These are phyloP conservation scores for Tanacetum coccineum DNA, from an alignment of 129 eudicot genomes.

Conservation along the genomic window DNA sequence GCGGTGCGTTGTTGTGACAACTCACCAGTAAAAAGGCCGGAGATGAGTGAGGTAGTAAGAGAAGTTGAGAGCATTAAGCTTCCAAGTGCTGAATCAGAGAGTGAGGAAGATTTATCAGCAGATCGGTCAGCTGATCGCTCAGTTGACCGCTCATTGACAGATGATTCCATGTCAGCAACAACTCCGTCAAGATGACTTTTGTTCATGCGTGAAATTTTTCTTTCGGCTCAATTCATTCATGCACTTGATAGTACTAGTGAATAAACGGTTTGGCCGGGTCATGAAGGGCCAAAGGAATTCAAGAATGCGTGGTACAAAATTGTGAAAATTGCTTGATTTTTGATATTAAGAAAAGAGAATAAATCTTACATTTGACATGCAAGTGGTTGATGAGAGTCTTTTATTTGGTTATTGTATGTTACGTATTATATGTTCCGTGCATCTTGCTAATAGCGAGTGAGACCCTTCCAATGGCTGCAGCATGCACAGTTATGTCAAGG, in stretches of 20 bases:
- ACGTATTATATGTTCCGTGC: neutral
- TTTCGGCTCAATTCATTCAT: slow-evolving; percentile 3
- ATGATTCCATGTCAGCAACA: slow-evolving; percentile 61
- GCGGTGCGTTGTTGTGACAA: slow-evolving; percentile 69
- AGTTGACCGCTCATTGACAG: slow-evolving; percentile 57
- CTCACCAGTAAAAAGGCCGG: slow-evolving; percentile 58
- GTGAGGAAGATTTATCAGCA: slow-evolving; percentile 47
- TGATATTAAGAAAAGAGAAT: slow-evolving; percentile 2
- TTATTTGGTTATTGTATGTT: slow-evolving; percentile 4
- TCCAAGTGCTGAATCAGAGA: slow-evolving; percentile 43
- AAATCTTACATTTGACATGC: neutral
- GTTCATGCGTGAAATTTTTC: slow-evolving; percentile 1
- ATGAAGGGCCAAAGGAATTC: slow-evolving; percentile 4
- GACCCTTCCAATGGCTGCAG: too few species aligned
- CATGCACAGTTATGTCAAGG: too few species aligned
- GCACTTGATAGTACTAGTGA: neutral
- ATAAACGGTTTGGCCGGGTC: slow-evolving; percentile 8
- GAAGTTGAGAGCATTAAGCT: slow-evolving; percentile 53
- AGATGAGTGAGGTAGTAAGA: slow-evolving; percentile 47
- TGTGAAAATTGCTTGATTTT: slow-evolving; percentile 11
- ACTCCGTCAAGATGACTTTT: slow-evolving; percentile 29
- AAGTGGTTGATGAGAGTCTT: slow-evolving; percentile 2
- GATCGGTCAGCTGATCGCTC: slow-evolving; percentile 40
- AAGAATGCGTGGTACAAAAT: neutral
- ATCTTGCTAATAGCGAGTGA: neutral